These are phyloP conservation scores for Cardiospermum halicacabum DNA, from an alignment of 345 rosid genomes.

Conservation along the genomic window DNA sequence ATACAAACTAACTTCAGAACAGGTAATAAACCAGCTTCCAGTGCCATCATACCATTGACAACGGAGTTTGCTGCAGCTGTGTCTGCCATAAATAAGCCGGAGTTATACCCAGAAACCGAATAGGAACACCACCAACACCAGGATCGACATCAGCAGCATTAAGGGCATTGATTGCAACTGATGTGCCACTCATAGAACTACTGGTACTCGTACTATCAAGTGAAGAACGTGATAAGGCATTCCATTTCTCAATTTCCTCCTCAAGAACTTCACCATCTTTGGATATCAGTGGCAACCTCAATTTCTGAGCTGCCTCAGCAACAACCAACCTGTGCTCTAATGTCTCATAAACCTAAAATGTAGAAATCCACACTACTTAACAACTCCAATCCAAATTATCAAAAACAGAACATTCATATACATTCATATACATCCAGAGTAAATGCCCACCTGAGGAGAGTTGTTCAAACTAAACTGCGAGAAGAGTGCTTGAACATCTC, in stretches of 20 bases:
- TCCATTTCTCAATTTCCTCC: constrained; percentile 94
- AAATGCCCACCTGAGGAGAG: constrained; percentile 50
- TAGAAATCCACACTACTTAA: background rate
- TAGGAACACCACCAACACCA: constrained; percentile 89
- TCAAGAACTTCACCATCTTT: constrained; percentile 88
- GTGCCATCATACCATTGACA: constrained; percentile 47
- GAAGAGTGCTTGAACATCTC: constrained; percentile 66
- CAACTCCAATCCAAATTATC: background rate
- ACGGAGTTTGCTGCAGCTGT: constrained; percentile 68
- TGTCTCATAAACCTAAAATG: constrained; percentile 71
- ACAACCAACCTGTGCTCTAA: constrained; percentile 87
- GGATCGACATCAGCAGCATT: constrained; percentile 54
- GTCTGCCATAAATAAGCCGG: constrained; percentile 82
- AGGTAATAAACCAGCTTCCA: background rate
- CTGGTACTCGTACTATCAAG: constrained; percentile 77
- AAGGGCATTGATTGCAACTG: constrained; percentile 32
- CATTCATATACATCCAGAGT: no score
- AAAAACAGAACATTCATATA: no score
- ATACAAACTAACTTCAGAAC: background rate
- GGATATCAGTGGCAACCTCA: constrained; percentile 90
- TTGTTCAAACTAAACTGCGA: constrained; percentile 74
- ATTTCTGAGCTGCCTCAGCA: constrained; percentile 93
- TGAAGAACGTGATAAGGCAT: constrained; percentile 73
- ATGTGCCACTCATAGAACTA: constrained; percentile 52
- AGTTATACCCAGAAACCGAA: constrained; percentile 89